Base-by-base conservation (phyloP, 164 flowering plant genomes). In the Saururus chinensis region DNA sequence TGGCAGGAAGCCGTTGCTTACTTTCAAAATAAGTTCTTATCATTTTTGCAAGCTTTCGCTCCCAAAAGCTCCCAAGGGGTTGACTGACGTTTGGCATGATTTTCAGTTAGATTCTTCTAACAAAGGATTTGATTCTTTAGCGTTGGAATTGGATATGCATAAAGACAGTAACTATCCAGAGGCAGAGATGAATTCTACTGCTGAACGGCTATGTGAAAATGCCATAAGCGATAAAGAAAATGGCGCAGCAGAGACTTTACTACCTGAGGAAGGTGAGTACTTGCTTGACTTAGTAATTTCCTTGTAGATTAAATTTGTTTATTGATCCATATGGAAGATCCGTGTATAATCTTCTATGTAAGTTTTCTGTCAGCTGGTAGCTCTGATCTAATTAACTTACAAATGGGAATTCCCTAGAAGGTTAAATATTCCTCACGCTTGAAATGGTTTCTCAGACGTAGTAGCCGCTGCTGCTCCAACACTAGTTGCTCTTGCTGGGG, bases 1-100 rank as follows among this genome's bases (percentile, higher is more conserved):
- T 62, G 61, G 23, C 81, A 91, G 96, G 83, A 69, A 12, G 40
- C 97, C 97, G 10, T 62, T 67, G 19, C 59, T 75, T 56, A 79
- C 83, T 45, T 77, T 93, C 61, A 85, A 67, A 62, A 84, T 92
- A 71, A 87, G 82, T 45, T 69, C 96, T 48, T 93, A 88, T 63
- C 95, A 88, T 74, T 93, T 87, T 65, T 93, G 99, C 85, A 90
- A 93, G 77, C 84, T 88, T 70, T 90, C 96, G 0, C 55, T 88
- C 21, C 84, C 80, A 57, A 88, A 71, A 66, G 77, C 82, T 63
- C 51, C 70, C 66, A 40, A 63, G 63, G 48, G 57, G 30, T 64
- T 57, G 48, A 63, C 57, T 59, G 76, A 70, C 67, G 59, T 19
- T 67, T 74, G 56, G 49, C 61, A 68, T 69, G 53, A 16, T 22